Percentiles rank a stretch among this genome's conserved stretches.
Conservation (phyloP, 2,329 filamentous ascomycete genomes). For the Nothopassalora personata region DNA sequence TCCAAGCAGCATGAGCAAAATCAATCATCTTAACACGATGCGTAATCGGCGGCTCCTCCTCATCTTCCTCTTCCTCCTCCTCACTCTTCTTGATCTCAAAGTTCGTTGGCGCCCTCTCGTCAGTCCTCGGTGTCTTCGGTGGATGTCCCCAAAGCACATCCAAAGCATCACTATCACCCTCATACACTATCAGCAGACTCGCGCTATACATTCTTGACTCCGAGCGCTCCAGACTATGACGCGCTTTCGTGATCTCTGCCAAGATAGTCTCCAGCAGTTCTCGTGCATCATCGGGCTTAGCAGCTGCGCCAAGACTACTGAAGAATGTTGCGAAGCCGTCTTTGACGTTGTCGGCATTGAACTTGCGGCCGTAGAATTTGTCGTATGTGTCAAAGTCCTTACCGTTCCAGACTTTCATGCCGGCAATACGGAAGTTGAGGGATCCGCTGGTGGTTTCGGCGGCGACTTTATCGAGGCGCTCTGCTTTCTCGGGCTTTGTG, state of each 20-base stretch:
- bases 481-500: slow-evolving; percentile 54
- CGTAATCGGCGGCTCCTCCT: slow-evolving; percentile 55
- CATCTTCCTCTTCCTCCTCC: slow-evolving; percentile 52
- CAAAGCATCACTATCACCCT: slow-evolving; percentile 56
- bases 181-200: slow-evolving; percentile 61
- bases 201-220: slow-evolving; percentile 65
- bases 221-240: slow-evolving; percentile 54
- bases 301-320: slow-evolving; percentile 36
- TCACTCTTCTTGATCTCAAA: slow-evolving; percentile 31
- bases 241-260: slow-evolving; percentile 36
- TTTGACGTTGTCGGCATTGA: slow-evolving; percentile 51
- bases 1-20: slow-evolving; percentile 88
- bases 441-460: slow-evolving; percentile 54
- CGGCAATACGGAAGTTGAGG: slow-evolving; percentile 60
- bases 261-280: slow-evolving; percentile 43
- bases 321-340: slow-evolving; percentile 57
- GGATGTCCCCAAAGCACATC: slow-evolving; percentile 44
- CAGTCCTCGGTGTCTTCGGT: slow-evolving; percentile 23
- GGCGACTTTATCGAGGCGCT: slow-evolving; percentile 55
- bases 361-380: slow-evolving; percentile 60
- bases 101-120: slow-evolving; percentile 25
- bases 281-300: slow-evolving; percentile 33
- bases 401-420: slow-evolving; percentile 56
- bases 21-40: slow-evolving; percentile 86
- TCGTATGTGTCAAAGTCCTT: slow-evolving; percentile 55